These are phyloP conservation scores for Salvia splendens DNA, from an alignment of 257 asterid genomes.

Conservation along the genomic window DNA sequence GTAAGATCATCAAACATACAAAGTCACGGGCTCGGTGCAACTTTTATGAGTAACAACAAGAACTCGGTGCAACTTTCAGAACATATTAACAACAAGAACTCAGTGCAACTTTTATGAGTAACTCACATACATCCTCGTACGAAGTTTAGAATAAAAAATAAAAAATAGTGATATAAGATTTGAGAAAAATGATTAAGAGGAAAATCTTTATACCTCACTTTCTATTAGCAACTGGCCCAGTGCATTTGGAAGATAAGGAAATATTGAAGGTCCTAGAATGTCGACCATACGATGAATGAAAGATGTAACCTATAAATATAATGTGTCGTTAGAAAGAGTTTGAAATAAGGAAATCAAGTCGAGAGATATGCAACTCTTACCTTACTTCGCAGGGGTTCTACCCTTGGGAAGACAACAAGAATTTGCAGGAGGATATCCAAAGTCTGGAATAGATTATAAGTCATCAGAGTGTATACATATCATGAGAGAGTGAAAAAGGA, in stretches of 20 bases:
- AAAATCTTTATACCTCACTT: constrained; percentile 65
- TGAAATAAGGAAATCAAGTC: not conserved
- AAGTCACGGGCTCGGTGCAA: not conserved
- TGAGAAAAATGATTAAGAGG: not conserved
- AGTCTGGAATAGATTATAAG: constrained; percentile 41
- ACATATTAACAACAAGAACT: not conserved
- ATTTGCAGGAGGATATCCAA: constrained; percentile 69
- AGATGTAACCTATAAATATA: constrained; percentile 68
- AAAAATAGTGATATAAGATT: not conserved
- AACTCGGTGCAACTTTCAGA: constrained; percentile 5
- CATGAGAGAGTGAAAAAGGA: not conserved
- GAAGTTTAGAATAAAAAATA: not conserved
- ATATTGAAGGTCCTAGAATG: constrained; percentile 77
- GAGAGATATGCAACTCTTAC: constrained; percentile 45
- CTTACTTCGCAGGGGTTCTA: constrained; percentile 76
- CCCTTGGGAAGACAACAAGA: constrained; percentile 82
- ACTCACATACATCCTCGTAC: not conserved
- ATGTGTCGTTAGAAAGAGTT: constrained; percentile 29
- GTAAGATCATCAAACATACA: constrained; percentile 24
- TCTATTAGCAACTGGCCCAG: constrained; percentile 83
- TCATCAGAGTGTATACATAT: constrained; percentile 10
- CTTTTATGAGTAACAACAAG: not conserved
- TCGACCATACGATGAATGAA: constrained; percentile 98
- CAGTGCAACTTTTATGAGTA: not conserved
- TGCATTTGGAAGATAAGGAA: constrained; percentile 91